Conservation (phyloP, 305 asterid genomes). For the Fraxinus ornus region DNA sequence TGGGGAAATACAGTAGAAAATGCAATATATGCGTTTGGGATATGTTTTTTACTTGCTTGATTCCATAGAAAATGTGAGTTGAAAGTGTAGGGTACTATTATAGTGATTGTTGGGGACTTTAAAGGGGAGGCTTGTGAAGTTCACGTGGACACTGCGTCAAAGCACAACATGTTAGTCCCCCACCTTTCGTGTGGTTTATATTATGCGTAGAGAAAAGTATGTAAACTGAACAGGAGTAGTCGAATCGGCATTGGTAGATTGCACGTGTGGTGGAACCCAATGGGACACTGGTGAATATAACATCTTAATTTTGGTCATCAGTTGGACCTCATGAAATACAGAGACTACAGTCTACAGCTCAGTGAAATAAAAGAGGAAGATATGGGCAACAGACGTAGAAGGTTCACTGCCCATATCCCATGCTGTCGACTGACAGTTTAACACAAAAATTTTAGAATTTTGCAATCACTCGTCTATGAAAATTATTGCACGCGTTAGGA, state of each 20-base stretch:
- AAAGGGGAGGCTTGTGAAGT: conserved; percentile 30
- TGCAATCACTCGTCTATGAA: neutral
- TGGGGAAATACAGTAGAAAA: conserved; percentile 39
- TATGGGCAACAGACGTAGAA: neutral
- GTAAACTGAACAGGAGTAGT: neutral
- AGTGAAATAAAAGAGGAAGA: neutral
- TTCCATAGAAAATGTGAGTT: neutral
- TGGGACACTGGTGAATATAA: neutral
- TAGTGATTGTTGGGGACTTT: conserved; percentile 5
- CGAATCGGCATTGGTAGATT: conserved; percentile 14
- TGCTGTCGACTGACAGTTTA: neutral
- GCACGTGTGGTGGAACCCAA: conserved; percentile 41
- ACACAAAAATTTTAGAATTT: neutral
- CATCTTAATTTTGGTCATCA: neutral
- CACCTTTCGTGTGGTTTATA: conserved; percentile 24
- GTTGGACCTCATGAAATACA: neutral
- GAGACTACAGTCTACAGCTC: neutral
- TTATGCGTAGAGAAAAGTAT: neutral
- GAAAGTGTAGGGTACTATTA: neutral
- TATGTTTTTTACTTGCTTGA: conserved; percentile 16
- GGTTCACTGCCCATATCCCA: neutral
- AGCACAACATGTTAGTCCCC: conserved; percentile 35
- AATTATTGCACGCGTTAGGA: no score
- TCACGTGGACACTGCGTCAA: conserved; percentile 51
- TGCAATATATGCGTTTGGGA: conserved; percentile 27